These are phyloP conservation scores for Hymenoscyphus linearis DNA, from an alignment of 2,329 filamentous ascomycete genomes.

Conservation along the genomic window DNA sequence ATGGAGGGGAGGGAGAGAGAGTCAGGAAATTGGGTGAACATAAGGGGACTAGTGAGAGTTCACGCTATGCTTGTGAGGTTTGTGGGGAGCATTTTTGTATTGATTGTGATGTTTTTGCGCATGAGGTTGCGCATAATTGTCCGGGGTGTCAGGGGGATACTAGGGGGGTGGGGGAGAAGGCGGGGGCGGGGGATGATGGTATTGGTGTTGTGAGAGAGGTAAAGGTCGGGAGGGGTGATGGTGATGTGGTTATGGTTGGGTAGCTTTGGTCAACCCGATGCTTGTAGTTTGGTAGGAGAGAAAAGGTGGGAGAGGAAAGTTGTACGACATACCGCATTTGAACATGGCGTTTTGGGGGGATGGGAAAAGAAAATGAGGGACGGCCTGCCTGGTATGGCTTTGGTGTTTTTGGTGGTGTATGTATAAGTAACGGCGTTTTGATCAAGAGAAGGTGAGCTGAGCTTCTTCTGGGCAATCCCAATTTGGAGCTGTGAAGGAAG, in stretches of 20 bases:
- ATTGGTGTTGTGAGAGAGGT: neutral
- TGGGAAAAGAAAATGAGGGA: too few relatives aligned
- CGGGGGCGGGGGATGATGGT: conserved; percentile 7
- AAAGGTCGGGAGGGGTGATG: neutral
- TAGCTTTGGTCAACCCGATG: too few relatives aligned
- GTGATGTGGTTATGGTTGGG: conserved; percentile 2
- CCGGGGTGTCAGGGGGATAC: conserved; percentile 61
- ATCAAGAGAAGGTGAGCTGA: too few relatives aligned
- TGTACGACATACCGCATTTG: too few relatives aligned
- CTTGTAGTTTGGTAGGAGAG: too few relatives aligned
- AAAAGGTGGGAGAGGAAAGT: too few relatives aligned
- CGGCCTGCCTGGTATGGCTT: too few relatives aligned
- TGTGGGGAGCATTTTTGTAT: conserved; percentile 93
- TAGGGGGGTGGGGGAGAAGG: conserved; percentile 9
- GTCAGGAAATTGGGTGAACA: conserved; percentile 25
- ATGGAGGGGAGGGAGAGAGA: conserved; percentile 4
- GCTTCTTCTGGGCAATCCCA: too few relatives aligned
- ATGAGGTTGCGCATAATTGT: conserved; percentile 93
- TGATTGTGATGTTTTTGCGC: conserved; percentile 92
- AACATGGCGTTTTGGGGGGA: too few relatives aligned
- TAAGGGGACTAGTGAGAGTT: conserved; percentile 76
- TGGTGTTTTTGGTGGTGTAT: too few relatives aligned
- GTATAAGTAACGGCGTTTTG: too few relatives aligned
- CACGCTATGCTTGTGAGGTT: conserved; percentile 82
- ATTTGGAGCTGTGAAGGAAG: too few relatives aligned